phyloP scores from a whole-genome alignment of 148 eudicot genomes.

The Camellia sinensis region DNA sequence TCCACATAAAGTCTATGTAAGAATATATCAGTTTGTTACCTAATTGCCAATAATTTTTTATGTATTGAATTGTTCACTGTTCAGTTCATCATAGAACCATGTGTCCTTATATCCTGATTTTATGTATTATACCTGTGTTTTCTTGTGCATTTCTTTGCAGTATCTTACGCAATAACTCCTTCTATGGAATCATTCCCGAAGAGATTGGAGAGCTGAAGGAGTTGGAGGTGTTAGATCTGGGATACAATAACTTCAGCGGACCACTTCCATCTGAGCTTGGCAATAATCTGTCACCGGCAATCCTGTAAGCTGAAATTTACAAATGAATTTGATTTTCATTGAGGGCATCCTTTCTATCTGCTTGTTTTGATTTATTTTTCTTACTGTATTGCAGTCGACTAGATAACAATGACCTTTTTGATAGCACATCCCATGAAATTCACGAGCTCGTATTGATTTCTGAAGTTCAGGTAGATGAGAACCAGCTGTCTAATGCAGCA shows the following conservation, averaged over 20 bases:
- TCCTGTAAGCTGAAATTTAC: slow-evolving; percentile 46
- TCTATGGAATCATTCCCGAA: slow-evolving; percentile 59
- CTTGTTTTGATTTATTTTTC: background rate
- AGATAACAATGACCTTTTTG: slow-evolving; percentile 53
- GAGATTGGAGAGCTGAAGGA: slow-evolving; percentile 50
- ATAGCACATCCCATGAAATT: slow-evolving; percentile 33
- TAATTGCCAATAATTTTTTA: background rate
- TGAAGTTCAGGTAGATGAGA: slow-evolving; percentile 33
- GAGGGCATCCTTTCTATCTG: background rate
- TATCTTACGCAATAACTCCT: slow-evolving; percentile 67
- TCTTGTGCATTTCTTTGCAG: slow-evolving; percentile 37
- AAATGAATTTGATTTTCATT: background rate
- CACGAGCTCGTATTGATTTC: slow-evolving; percentile 35
- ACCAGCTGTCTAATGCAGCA: slow-evolving; percentile 8
- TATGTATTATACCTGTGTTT: background rate
- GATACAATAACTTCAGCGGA: slow-evolving; percentile 53
- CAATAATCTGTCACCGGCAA: slow-evolving; percentile 32
- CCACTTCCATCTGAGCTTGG: slow-evolving; percentile 39
- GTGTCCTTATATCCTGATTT: background rate
- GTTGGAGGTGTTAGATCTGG: slow-evolving; percentile 62
- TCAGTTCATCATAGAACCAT: background rate
- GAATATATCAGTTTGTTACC: slow-evolving; percentile 10
- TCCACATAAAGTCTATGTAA: slow-evolving; percentile 71
- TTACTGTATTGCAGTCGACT: slow-evolving; percentile 40
- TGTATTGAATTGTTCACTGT: background rate